A percentile compares a stretch with the other conserved stretches of the same genome.
Conservation (phyloP, 805 yeast species). For the Candida succiphila region DNA sequence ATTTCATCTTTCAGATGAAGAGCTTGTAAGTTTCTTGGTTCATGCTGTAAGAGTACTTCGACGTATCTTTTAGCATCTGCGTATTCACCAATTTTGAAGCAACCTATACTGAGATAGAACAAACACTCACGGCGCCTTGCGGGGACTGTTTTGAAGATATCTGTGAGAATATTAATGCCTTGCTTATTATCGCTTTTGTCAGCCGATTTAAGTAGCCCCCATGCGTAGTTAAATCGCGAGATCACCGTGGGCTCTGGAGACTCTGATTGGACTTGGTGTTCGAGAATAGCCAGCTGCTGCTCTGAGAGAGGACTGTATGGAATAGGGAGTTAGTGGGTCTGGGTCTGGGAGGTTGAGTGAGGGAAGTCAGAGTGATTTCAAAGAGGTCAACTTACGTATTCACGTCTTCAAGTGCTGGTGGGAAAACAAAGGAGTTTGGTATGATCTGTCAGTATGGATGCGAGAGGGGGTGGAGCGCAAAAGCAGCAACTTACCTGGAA, state of each 20-base stretch:
- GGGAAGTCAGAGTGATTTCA: neutral
- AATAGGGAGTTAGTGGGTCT: conserved; percentile 7
- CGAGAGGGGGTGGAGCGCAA: neutral
- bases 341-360: neutral
- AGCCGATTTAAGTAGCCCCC: conserved; percentile 83
- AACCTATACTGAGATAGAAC: conserved; percentile 80
- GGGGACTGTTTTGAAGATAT: conserved; percentile 66
- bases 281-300: conserved; percentile 67
- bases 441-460: too few species aligned
- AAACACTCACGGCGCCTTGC: conserved; percentile 81
- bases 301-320: conserved; percentile 45
- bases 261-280: conserved; percentile 70
- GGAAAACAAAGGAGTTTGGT: neutral
- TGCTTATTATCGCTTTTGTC: conserved; percentile 55
- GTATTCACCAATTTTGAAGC: conserved; percentile 82
- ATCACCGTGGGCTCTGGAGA: conserved; percentile 74
- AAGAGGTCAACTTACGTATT: conserved; percentile 15
- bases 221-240: conserved; percentile 86
- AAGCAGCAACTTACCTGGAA: conserved; percentile 13
- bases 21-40: conserved; percentile 82
- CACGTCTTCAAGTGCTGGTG: conserved; percentile 18
- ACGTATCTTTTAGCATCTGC: conserved; percentile 78
- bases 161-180: conserved; percentile 70
- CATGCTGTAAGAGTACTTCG: conserved; percentile 65
- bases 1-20: conserved; percentile 60